Evolutionary conservation across 2,329 filamentous ascomycete genomes (phyloP).

Genomic region (Aspergillus sp.): DNA sequence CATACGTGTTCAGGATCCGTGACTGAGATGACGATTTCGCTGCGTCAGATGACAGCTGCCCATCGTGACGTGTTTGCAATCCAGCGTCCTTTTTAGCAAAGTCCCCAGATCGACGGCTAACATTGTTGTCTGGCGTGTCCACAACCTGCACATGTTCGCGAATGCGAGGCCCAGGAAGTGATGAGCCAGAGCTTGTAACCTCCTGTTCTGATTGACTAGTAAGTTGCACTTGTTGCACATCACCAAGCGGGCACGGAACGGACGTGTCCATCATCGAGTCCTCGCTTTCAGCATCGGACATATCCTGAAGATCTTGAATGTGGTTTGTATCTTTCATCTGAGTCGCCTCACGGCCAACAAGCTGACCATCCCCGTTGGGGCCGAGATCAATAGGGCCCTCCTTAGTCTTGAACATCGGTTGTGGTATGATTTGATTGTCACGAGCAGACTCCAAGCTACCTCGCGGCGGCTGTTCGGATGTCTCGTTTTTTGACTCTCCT

Average conservation of each 20-base stretch:
- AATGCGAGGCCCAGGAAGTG: slow-evolving; percentile 19
- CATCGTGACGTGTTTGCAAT: neutral
- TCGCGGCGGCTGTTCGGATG: neutral
- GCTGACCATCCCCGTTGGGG: neutral
- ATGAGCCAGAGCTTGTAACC: slow-evolving; percentile 24
- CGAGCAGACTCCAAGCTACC: neutral
- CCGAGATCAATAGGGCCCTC: neutral
- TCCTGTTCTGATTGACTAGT: slow-evolving; percentile 28
- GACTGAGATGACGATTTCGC: slow-evolving; percentile 38
- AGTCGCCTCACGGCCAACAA: neutral
- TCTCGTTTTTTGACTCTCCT: slow-evolving; percentile 2
- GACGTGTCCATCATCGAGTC: slow-evolving; percentile 41
- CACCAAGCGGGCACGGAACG: slow-evolving; percentile 34
- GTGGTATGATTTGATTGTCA: neutral
- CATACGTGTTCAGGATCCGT: slow-evolving; percentile 37
- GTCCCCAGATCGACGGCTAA: slow-evolving; percentile 9
- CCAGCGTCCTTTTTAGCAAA: neutral
- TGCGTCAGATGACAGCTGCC: slow-evolving; percentile 24
- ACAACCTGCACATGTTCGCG: slow-evolving; percentile 34
- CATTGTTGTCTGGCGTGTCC: slow-evolving; percentile 30
- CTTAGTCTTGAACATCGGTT: neutral
- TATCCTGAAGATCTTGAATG: neutral
- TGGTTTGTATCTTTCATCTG: neutral
- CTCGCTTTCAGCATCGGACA: slow-evolving; percentile 30
- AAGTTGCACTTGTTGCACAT: slow-evolving; percentile 24